Evolutionary conservation across 805 yeast species (phyloP).

Genomic region (Candida koratica): DNA sequence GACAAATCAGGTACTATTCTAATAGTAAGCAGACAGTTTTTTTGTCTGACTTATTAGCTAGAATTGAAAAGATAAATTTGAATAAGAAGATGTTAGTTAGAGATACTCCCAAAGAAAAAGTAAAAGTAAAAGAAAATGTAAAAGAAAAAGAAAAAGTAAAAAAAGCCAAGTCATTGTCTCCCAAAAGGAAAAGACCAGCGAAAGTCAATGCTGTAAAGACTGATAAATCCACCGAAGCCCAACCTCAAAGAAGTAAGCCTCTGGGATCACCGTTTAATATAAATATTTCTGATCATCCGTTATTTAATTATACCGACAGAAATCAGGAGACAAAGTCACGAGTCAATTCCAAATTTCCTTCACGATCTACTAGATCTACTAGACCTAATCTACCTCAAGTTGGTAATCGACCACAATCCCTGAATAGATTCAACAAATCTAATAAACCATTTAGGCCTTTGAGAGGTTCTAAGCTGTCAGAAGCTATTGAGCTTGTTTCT

Average conservation of each 20-base stretch:
- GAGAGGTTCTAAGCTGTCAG: slow-evolving; percentile 7
- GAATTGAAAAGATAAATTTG: slow-evolving; percentile 26
- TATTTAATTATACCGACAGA: slow-evolving; percentile 10
- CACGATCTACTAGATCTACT: slow-evolving; percentile 1
- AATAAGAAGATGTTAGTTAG: slow-evolving; percentile 5
- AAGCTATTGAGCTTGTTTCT: slow-evolving; percentile 7
- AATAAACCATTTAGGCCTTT: slow-evolving; percentile 8
- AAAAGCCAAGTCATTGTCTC: slow-evolving; percentile 1
- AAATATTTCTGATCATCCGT: slow-evolving; percentile 21
- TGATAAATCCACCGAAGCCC: neutral
- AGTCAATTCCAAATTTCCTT: neutral
- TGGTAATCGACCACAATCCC: too few relatives aligned
- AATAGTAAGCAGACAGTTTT: slow-evolving; percentile 17
- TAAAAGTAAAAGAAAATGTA: neutral
- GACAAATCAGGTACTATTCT: slow-evolving; percentile 12
- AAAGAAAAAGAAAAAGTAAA: neutral
- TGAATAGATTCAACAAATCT: too few relatives aligned
- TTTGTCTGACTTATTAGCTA: slow-evolving; percentile 33
- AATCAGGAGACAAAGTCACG: slow-evolving; percentile 4
- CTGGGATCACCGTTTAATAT: slow-evolving; percentile 6
- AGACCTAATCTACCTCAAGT: neutral
- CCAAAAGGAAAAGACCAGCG: neutral
- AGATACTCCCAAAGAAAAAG: too few relatives aligned
- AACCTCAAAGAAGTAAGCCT: slow-evolving; percentile 1
- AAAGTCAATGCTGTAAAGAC: neutral